phyloP scores from a whole-genome alignment of 805 yeast species.

The Nakazawaea peltata region DNA sequence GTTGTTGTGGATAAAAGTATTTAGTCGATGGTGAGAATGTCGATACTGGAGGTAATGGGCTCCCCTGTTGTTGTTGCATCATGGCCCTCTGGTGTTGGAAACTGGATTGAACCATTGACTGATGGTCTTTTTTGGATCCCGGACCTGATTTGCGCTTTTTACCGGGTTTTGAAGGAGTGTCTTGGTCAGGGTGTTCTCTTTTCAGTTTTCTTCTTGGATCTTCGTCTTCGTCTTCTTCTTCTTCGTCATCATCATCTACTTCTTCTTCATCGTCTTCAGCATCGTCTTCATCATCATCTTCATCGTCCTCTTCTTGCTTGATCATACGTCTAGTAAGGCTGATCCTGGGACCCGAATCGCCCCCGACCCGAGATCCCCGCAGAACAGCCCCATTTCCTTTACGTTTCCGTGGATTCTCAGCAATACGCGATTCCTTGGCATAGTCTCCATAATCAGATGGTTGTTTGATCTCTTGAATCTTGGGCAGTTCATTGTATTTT shows the following conservation, averaged over 20 bases:
- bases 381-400: no score
- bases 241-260: neutral
- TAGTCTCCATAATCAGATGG: conserved; percentile 65
- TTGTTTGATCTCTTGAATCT: conserved; percentile 48
- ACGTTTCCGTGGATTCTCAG: no score
- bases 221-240: neutral
- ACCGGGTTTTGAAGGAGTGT: neutral
- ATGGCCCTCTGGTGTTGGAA: conserved; percentile 9
- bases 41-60: conserved; percentile 6
- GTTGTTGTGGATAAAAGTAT: no score
- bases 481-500: conserved; percentile 22
- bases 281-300: conserved; percentile 2
- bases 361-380: no score
- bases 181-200: neutral
- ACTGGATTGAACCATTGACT: conserved; percentile 9
- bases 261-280: neutral
- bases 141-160: neutral
- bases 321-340: no score
- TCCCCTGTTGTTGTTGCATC: conserved; percentile 7
- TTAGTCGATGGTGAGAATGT: no score
- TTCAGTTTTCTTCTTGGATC: no score
- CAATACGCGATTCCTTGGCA: conserved; percentile 27
- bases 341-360: no score
- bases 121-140: neutral
- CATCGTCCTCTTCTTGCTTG: conserved; percentile 4